These are phyloP conservation scores for Monosporascus ibericus DNA, from an alignment of 2,329 filamentous ascomycete species.

Conservation along the genomic window DNA sequence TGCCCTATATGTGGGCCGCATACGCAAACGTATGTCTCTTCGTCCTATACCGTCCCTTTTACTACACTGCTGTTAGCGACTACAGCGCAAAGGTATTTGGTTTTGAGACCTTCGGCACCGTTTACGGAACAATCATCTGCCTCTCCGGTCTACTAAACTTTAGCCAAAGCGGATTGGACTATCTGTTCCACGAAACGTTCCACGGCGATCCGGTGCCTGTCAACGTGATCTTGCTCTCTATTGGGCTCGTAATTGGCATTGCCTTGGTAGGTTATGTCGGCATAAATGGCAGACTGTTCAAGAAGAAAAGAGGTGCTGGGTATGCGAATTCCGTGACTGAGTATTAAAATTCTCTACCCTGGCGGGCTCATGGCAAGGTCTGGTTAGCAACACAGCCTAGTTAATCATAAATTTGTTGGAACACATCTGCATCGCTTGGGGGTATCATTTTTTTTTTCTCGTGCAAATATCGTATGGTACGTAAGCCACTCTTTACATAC, in stretches of 20 bases:
- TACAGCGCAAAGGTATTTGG: conserved; percentile 90
- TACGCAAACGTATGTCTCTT: conserved; percentile 75
- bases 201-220: conserved; percentile 68
- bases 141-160: conserved; percentile 80
- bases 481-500: no score
- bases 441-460: no score
- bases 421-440: no score
- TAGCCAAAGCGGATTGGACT: conserved; percentile 72
- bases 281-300: conserved; percentile 27
- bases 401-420: no score
- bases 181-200: conserved; percentile 69
- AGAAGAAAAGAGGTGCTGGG: conserved; percentile 15
- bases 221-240: conserved; percentile 59
- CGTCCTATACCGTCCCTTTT: conserved; percentile 79
- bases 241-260: conserved; percentile 59
- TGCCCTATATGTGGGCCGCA: conserved; percentile 63
- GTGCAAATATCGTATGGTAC: no score
- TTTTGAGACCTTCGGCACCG: conserved; percentile 84
- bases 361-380: no score
- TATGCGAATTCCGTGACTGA: conserved; percentile 7
- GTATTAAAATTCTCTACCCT: conserved; percentile 5
- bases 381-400: no score
- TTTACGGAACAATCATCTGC: conserved; percentile 90
- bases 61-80: conserved; percentile 87
- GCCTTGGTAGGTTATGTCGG: conserved; percentile 62